Evolutionary conservation across 495 filamentous ascomycete genomes (phyloP), one percentile per base, ranked within the genome.

Genomic region (Penicillium arizonense): DNA sequence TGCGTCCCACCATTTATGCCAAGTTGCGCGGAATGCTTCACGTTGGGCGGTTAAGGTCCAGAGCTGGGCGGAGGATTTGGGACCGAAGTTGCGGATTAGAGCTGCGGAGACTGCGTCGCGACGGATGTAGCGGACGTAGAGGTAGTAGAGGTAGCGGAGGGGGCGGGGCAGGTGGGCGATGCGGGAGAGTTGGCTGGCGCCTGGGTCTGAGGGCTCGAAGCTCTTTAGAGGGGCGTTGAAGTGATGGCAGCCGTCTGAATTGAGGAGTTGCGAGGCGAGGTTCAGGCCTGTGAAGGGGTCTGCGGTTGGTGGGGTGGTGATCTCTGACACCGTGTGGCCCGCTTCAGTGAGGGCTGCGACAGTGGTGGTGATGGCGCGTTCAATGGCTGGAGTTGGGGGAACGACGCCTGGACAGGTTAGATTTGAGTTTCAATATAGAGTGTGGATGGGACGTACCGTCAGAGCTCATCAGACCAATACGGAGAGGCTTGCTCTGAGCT

Each of bases 251-350:
- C 93, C 93, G 58, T 98, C 94, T 34, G 91, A 78, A 65, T 89
- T 91, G 48, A 98, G 82, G 20, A 96, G 81, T 54, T 88, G 82
- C n/a, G 89, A 87, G 18, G 85, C 94, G n/a, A 95, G 78, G 23
- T 80, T 70, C 30, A 97, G 81, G 13, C 84, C 88, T 55, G 87
- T 88, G 64, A 88, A 88, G 20, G 88, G 79, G 44, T 72, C 70
- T 11, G 76, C 71, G n/a, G 59, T 75, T 18, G 86, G 74, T 18
- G 86, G 85, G 3, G 84, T 80, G 4, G 74, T 72, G 39, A 96
- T 81, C 49, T 94, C 86, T 26, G 86, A 76, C 39, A 96, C 75
- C 40, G 88, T 85, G 55, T 96, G 90, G 35, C 91, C 92, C 40
- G 83, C 80, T 21, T 74, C 75, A 32, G 62, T 77, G 39, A 98